Percentiles rank a stretch among this genome's conserved stretches.
Evolutionary conservation across 2,329 filamentous ascomycete species (phyloP).

Genomic region (Arthrinium puccinioides): DNA sequence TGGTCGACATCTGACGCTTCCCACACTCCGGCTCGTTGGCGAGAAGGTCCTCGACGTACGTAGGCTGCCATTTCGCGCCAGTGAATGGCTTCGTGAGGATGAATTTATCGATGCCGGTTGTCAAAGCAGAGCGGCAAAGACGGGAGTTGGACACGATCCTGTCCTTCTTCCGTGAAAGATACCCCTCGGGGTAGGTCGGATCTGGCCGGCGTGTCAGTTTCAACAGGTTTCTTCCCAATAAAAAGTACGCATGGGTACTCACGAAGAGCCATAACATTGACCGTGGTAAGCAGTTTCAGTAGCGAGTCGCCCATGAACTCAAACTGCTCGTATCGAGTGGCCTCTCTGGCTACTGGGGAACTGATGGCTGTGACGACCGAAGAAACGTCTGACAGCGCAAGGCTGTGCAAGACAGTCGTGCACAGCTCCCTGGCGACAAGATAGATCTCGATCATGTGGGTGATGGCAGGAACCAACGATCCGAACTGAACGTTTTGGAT

Average conservation of each 20-base stretch:
- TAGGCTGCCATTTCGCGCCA: constrained; percentile 63
- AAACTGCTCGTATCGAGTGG: constrained; percentile 69
- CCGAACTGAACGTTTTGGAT: constrained; percentile 39
- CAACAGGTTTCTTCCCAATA: neutral
- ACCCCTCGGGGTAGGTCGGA: constrained; percentile 67
- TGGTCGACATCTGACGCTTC: constrained; percentile 42
- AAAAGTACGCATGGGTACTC: constrained; percentile 17
- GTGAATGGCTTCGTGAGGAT: constrained; percentile 65
- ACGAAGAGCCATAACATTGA: constrained; percentile 54
- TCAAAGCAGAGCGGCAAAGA: constrained; percentile 58
- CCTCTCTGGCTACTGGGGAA: constrained; percentile 51
- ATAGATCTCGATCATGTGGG: constrained; percentile 59
- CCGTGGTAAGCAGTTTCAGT: constrained; percentile 65
- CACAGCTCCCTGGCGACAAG: constrained; percentile 57
- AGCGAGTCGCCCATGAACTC: constrained; percentile 85
- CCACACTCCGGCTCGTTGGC: constrained; percentile 1
- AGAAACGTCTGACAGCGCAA: constrained; percentile 45
- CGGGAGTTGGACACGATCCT: constrained; percentile 66
- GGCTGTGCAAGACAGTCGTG: constrained; percentile 40
- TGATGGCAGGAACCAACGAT: constrained; percentile 64
- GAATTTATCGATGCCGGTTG: constrained; percentile 61
- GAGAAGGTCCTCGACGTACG: constrained; percentile 43
- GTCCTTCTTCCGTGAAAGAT: constrained; percentile 62
- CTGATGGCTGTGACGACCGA: constrained; percentile 65
- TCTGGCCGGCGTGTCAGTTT: constrained; percentile 30